Conservation (phyloP, 2,329 filamentous ascomycete species). For the Emericellopsis atlantica region DNA sequence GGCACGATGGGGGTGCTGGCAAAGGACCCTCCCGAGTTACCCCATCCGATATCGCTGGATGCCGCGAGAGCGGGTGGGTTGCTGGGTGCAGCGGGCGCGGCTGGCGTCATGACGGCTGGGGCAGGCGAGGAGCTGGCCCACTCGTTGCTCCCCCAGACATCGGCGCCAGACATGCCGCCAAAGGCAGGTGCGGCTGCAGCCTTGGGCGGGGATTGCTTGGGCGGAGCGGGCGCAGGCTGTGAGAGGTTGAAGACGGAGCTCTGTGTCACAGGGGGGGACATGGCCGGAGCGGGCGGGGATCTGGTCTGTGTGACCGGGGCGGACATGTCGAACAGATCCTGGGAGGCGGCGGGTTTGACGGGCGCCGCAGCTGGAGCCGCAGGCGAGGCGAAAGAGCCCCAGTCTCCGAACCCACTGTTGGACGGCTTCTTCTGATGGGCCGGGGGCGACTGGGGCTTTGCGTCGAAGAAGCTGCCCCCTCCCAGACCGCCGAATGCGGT, state of each 20-base stretch:
- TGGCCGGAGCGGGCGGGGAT: constrained; percentile 27
- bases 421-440: constrained; percentile 37
- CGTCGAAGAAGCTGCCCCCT: constrained; percentile 76
- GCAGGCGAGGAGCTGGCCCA: constrained; percentile 60
- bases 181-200: constrained; percentile 18
- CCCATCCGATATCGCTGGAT: constrained; percentile 53
- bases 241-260: constrained; percentile 77
- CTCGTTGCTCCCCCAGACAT: constrained; percentile 79
- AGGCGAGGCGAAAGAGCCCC: constrained; percentile 44
- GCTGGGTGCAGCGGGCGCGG: constrained; percentile 46
- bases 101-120: constrained; percentile 17
- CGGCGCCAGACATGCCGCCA: constrained; percentile 36
- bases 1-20: constrained; percentile 48
- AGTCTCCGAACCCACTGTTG: constrained; percentile 52
- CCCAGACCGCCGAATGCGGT: constrained; percentile 40
- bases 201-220: constrained; percentile 16
- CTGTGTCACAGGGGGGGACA: constrained; percentile 22
- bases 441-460: constrained; percentile 44
- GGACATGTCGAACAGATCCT: constrained; percentile 72
- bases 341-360: constrained; percentile 34
- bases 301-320: constrained; percentile 33
- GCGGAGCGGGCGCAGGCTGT: constrained; percentile 26
- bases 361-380: constrained; percentile 28
- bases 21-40: constrained; percentile 30
- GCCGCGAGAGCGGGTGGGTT: constrained; percentile 28